These are phyloP conservation scores for Triticum timopheevii DNA, from an alignment of 176 grass and related monocot species.

Conservation along the genomic window DNA sequence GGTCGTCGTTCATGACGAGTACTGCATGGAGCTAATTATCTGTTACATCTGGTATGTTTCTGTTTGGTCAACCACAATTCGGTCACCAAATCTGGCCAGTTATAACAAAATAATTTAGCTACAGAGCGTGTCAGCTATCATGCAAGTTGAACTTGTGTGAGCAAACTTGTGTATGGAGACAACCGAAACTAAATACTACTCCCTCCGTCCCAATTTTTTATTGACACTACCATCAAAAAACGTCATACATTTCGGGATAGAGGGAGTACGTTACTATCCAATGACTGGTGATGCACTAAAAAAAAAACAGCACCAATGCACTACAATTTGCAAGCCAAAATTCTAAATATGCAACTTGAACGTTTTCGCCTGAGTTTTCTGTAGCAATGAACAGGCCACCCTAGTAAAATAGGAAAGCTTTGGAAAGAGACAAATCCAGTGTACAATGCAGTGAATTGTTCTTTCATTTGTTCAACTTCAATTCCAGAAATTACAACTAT, in stretches of 20 bases:
- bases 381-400: neutral
- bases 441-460: neutral
- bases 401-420: neutral
- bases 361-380: neutral
- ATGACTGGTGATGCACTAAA: neutral
- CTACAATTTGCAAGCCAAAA: neutral
- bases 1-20: neutral
- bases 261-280: neutral
- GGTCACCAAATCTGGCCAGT: conserved; percentile 24
- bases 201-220: too few relatives aligned
- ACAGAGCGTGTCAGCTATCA: neutral
- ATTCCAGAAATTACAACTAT: conserved; percentile 11
- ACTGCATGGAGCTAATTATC: neutral
- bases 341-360: neutral
- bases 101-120: too few relatives aligned
- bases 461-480: conserved; percentile 20
- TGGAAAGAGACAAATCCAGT: neutral
- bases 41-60: neutral
- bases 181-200: neutral
- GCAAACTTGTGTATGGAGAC: neutral
- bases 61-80: conserved; percentile 30
- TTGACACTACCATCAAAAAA: too few relatives aligned
- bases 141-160: neutral
- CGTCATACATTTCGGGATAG: too few relatives aligned
- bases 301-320: neutral